These are phyloP conservation scores for Diaporthe vaccinii DNA, from an alignment of 2,329 filamentous ascomycete genomes.

Conservation along the genomic window DNA sequence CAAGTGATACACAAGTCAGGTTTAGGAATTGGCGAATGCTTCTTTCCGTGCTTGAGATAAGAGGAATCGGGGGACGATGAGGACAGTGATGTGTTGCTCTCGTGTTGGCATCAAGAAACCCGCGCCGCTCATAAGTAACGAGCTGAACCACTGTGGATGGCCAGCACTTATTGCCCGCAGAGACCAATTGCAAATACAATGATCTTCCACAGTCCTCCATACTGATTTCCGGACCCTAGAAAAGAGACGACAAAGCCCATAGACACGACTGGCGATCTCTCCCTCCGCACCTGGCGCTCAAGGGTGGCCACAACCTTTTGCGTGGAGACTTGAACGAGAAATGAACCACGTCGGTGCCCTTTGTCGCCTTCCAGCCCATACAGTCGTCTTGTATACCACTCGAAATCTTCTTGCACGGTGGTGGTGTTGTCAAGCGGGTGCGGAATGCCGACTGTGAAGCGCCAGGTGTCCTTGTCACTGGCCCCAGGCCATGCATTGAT, in stretches of 20 bases:
- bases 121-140: not conserved
- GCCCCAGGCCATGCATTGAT: not conserved
- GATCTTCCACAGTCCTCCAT: slow-evolving; percentile 32
- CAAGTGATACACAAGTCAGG: not conserved
- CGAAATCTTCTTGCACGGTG: slow-evolving; percentile 13
- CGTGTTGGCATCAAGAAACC: not conserved
- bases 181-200: slow-evolving; percentile 28
- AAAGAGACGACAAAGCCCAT: not conserved
- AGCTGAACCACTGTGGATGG: not conserved
- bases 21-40: not conserved
- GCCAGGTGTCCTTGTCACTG: not conserved
- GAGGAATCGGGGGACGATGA: not conserved
- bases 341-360: not conserved
- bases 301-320: slow-evolving; percentile 15
- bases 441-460: slow-evolving; percentile 9
- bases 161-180: slow-evolving; percentile 1
- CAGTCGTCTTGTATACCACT: not conserved
- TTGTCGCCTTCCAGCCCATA: not conserved
- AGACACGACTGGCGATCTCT: not conserved
- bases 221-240: not conserved
- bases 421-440: not conserved
- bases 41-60: not conserved
- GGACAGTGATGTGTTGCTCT: not conserved
- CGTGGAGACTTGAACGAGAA: slow-evolving; percentile 17
- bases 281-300: not conserved